phyloP scores from a whole-genome alignment of 1,284 basidiomycete species.

The Heterobasidion occidentale region DNA sequence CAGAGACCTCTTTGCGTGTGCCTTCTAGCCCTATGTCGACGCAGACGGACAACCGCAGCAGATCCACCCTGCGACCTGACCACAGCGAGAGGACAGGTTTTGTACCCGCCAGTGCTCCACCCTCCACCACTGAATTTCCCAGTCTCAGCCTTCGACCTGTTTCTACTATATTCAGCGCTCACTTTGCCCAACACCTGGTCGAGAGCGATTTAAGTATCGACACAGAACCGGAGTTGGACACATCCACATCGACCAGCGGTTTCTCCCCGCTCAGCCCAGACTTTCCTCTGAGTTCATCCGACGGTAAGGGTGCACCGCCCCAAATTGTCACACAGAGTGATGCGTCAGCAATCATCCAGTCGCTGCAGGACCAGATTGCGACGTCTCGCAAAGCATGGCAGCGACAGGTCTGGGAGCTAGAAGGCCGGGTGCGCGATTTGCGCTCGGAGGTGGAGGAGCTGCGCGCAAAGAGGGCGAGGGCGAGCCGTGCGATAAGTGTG shows the following conservation, averaged over 20 bases:
- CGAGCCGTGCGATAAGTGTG: slow-evolving; percentile 4
- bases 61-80: slow-evolving; percentile 1
- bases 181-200: slow-evolving; percentile 58
- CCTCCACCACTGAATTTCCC: slow-evolving; percentile 52
- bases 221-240: slow-evolving; percentile 37
- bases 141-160: slow-evolving; percentile 66
- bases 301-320: slow-evolving; percentile 21
- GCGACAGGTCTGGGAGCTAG: slow-evolving; percentile 65
- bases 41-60: slow-evolving; percentile 1
- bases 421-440: slow-evolving; percentile 62
- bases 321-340: slow-evolving; percentile 24
- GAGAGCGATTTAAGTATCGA: slow-evolving; percentile 24
- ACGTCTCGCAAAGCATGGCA: slow-evolving; percentile 58
- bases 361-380: slow-evolving; percentile 55
- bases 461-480: slow-evolving; percentile 41
- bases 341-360: slow-evolving; percentile 38
- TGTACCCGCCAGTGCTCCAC: slow-evolving; percentile 54
- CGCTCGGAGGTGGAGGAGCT: slow-evolving; percentile 31
- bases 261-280: slow-evolving; percentile 49
- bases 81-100: slow-evolving; percentile 27
- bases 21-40: slow-evolving; percentile 2
- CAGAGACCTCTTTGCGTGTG: slow-evolving; percentile 6
- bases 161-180: slow-evolving; percentile 65
- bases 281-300: slow-evolving; percentile 23
- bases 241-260: slow-evolving; percentile 31